Evolutionary conservation across 2,329 filamentous ascomycete genomes (phyloP), one percentile per base, ranked within the genome.

Genomic region (Colletotrichum sp.): DNA sequence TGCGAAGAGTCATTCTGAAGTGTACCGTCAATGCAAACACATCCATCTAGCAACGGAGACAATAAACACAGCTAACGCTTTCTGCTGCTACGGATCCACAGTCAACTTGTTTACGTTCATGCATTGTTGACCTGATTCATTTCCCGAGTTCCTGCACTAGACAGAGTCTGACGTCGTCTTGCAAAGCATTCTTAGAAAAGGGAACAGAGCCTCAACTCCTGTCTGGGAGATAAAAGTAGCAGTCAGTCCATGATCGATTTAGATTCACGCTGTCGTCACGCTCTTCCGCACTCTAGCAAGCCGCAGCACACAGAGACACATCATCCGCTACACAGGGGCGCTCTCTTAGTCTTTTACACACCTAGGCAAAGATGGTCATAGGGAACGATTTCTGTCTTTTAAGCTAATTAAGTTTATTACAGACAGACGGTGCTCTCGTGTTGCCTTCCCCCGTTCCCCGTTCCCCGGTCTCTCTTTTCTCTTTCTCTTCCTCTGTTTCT

Each of bases 401-500:
- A 49, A 72, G 63, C 68, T 68, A 64, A 70, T 66, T 72, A 69
- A 59, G 64, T 64, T 59, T 59, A 76, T 73, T 60, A 69, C 62
- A 55, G 73, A 66, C 62, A 57, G n/a, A 52, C 57, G n/a, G 55
- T 52, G 32, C 64, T 49, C n/a, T n/a, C 18, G 21, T 59, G 32
- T 32, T 34, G 24, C 32, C 49, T 18, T 16, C 52, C 30, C 30
- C 30, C 30, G 30, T 30, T 30, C 30, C 30, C 21, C 44, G 52
- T 49, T 57, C 32, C 44, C 39, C 18, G 0, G 39, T 52, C 39
- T 24, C 24, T 52, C 64, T 30, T 52, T 21, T 18, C 39, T 16
- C 16, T 34, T 39, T 52, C 12, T 21, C 24, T 34, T 39, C 32
- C 44, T 67, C 64, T 28, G 36, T 32, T n/a, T 30, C 30, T n/a